Evolutionary conservation across 2,329 filamentous ascomycete genomes (phyloP).

Genomic region (Beauveria medogensis): DNA sequence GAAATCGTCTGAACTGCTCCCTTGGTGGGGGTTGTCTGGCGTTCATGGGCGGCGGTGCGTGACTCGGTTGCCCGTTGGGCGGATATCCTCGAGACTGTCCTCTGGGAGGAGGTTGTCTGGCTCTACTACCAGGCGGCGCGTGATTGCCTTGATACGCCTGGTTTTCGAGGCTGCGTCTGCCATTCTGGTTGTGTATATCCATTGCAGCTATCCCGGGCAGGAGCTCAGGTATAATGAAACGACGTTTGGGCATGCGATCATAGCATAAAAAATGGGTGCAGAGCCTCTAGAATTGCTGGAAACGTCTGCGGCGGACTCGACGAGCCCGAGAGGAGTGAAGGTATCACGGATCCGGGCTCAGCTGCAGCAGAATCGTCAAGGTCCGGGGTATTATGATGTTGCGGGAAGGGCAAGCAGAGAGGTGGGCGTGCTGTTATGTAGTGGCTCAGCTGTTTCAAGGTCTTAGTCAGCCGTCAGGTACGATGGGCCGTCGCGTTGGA

Average conservation of each 20-base stretch:
- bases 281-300: slow-evolving; percentile 5
- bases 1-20: slow-evolving; percentile 14
- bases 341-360: neutral
- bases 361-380: neutral
- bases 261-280: slow-evolving; percentile 11
- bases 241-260: slow-evolving; percentile 18
- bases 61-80: slow-evolving; percentile 16
- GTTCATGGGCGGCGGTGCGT: slow-evolving; percentile 15
- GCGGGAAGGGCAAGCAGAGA: neutral
- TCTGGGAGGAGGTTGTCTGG: slow-evolving; percentile 21
- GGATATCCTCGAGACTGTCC: slow-evolving; percentile 14
- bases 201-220: slow-evolving; percentile 19
- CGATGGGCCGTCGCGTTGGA: neutral
- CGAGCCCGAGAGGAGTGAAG: neutral
- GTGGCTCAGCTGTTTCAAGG: neutral
- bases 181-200: slow-evolving; percentile 24
- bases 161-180: slow-evolving; percentile 20
- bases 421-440: neutral
- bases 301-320: neutral
- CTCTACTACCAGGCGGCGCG: slow-evolving; percentile 18
- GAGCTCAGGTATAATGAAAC: slow-evolving; percentile 27
- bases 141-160: slow-evolving; percentile 21
- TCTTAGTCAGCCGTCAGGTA: slow-evolving; percentile 1
- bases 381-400: neutral
- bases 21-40: slow-evolving; percentile 22